Evolutionary conservation across 345 rosid genomes (phyloP), one percentile per base, ranked within the genome.

Genomic region (Pugionium cornutum): DNA sequence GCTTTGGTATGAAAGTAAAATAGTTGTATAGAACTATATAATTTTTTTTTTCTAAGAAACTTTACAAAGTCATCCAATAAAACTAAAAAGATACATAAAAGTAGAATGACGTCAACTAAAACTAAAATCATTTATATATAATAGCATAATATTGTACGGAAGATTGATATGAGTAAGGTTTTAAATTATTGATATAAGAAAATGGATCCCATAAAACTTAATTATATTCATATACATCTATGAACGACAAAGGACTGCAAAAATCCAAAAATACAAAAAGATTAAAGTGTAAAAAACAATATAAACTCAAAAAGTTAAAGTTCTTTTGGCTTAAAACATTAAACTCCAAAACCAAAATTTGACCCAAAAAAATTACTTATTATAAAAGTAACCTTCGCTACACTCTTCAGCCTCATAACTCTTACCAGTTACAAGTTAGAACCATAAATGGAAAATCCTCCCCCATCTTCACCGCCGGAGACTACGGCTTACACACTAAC

Each of bases 401-500:
- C 49, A 62, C 60, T 27, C 25, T 43, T 57, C 60, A 53, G 53
- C 41, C 34, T 44, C 55, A 18, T 6, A 1, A 36, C 35, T 35
- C 37, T 18, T 18, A 18, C 18, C 18, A 18, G 18, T 63, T 57
- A 6, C 59, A 56, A 57, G 43, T 57, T n/a, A 41, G 10, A 28
- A 50, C 39, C 40, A 7, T 30, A 66, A 30, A 73, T 66, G 72
- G 63, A 60, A 63, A 75, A 39, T 40, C 44, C 66, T 53, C 54
- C 77, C 2, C 71, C 65, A n/a, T 69, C 63, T 7, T 18, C 18
- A 18, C 45, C 9, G 9, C 9, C 0, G 33, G 51, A 18, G 27
- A 73, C 75, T 18, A 18, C 18, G 18, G 18, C 88, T 43, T 81
- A 89, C 66, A 79, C 69, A 33, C 65, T 94, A 34, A 78, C 84